phyloP scores from a whole-genome alignment of 306 rosid genomes.

The Cicer chorassanicum region DNA sequence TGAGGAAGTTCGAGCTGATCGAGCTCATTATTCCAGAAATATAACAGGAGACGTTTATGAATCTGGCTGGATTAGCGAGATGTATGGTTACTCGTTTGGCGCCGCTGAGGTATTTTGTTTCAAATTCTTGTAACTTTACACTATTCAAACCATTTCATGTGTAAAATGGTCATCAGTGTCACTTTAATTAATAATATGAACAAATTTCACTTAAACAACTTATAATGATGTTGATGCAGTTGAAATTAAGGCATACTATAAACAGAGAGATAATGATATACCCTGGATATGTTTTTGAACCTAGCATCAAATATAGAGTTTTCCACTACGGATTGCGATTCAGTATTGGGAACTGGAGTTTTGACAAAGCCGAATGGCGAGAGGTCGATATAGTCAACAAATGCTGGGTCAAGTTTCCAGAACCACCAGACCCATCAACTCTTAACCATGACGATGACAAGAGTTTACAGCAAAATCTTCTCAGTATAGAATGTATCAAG shows the following conservation, averaged over 20 bases:
- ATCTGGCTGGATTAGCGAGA: conserved; percentile 50
- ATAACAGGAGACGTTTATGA: conserved; percentile 44
- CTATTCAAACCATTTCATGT: not conserved
- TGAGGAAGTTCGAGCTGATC: conserved; percentile 47
- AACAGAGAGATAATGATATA: conserved; percentile 70
- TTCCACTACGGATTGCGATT: conserved; percentile 88
- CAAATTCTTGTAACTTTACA: not conserved
- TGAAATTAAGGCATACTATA: conserved; percentile 71
- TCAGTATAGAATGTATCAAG: conserved; percentile 81
- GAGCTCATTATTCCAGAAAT: conserved; percentile 39
- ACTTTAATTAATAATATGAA: not conserved
- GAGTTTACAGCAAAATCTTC: conserved; percentile 59
- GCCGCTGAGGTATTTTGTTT: conserved; percentile 43
- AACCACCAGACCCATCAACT: conserved; percentile 69
- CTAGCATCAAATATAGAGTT: conserved; percentile 78
- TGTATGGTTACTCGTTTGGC: conserved; percentile 46
- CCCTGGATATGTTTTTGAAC: conserved; percentile 81
- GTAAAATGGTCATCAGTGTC: too few relatives aligned
- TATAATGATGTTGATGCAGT: conserved; percentile 55
- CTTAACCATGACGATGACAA: conserved; percentile 55
- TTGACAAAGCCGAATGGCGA: conserved; percentile 87
- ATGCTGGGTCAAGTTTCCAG: conserved; percentile 87
- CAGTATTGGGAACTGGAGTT: conserved; percentile 89
- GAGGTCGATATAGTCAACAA: conserved; percentile 65
- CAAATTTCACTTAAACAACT: conserved; percentile 25